Conservation (phyloP, 495 filamentous ascomycete genomes). For the Bacidia gigantensis region DNA sequence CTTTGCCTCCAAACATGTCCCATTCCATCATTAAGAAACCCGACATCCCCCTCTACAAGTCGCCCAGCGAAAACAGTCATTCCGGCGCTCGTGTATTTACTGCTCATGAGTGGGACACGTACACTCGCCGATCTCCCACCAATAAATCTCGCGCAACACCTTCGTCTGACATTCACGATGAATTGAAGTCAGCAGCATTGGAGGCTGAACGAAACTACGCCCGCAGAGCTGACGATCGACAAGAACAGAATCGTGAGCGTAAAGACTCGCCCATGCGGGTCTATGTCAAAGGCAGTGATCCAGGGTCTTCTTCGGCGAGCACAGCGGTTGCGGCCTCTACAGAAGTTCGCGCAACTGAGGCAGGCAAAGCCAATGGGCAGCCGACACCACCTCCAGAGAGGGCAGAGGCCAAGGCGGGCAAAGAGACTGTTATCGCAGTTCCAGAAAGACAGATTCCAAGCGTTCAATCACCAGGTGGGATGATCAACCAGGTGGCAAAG, state of each 20-base stretch:
- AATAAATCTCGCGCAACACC: background rate
- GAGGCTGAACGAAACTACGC: conserved; percentile 1
- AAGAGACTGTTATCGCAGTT: background rate
- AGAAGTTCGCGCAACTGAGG: background rate
- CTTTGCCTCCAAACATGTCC: background rate
- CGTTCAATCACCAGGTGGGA: background rate
- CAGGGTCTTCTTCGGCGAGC: background rate
- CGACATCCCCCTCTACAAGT: background rate
- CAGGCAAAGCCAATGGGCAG: background rate
- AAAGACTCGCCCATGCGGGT: background rate
- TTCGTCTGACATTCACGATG: conserved; percentile 1
- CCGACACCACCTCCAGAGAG: background rate
- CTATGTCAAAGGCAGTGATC: conserved; percentile 12
- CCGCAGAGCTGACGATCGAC: background rate
- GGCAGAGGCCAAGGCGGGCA: background rate
- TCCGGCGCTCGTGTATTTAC: background rate
- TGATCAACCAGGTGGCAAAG: background rate
- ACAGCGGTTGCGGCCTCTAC: background rate
- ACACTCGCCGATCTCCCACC: conserved; percentile 1
- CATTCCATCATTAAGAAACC: background rate
- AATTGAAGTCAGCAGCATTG: conserved; percentile 3
- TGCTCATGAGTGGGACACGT: conserved; percentile 4
- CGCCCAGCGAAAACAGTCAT: background rate
- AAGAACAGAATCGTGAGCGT: background rate
- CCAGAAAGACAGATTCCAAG: background rate